A percentile compares a stretch with the other conserved stretches of the same genome.
These are phyloP conservation scores for Malassezia restricta DNA, from an alignment of 1,284 basidiomycete species.

Conservation along the genomic window DNA sequence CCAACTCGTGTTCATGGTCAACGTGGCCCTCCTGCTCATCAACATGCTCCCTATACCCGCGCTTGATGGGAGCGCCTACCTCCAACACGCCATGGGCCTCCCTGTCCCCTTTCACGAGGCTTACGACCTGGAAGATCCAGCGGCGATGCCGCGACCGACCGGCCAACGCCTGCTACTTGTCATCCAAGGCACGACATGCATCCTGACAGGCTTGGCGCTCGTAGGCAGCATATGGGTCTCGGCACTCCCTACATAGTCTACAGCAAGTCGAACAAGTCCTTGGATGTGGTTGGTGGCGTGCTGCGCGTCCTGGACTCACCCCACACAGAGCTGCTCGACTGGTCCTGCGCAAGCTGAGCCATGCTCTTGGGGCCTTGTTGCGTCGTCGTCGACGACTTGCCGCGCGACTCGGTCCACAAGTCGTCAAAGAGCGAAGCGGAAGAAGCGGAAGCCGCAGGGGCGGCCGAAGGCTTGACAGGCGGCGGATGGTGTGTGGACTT, in stretches of 20 bases:
- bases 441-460: background rate
- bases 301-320: background rate
- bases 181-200: background rate
- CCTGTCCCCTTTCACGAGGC: background rate
- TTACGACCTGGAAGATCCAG: background rate
- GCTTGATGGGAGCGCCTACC: constrained; percentile 12
- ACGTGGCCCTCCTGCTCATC: constrained; percentile 12
- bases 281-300: background rate
- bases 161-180: no score
- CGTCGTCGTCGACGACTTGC: constrained; percentile 35
- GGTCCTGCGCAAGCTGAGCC: constrained; percentile 45
- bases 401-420: constrained; percentile 73
- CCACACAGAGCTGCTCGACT: constrained; percentile 20
- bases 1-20: constrained; percentile 2
- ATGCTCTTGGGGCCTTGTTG: constrained; percentile 29
- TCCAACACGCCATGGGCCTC: background rate
- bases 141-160: background rate
- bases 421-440: constrained; percentile 60
- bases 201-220: background rate
- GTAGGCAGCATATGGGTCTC: background rate
- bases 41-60: constrained; percentile 18
- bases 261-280: constrained; percentile 16
- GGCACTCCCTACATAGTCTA: constrained; percentile 4
- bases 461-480: background rate
- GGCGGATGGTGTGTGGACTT: background rate